Conservation (phyloP, 2,329 filamentous ascomycete genomes). For the Aureobasidium sp. region DNA sequence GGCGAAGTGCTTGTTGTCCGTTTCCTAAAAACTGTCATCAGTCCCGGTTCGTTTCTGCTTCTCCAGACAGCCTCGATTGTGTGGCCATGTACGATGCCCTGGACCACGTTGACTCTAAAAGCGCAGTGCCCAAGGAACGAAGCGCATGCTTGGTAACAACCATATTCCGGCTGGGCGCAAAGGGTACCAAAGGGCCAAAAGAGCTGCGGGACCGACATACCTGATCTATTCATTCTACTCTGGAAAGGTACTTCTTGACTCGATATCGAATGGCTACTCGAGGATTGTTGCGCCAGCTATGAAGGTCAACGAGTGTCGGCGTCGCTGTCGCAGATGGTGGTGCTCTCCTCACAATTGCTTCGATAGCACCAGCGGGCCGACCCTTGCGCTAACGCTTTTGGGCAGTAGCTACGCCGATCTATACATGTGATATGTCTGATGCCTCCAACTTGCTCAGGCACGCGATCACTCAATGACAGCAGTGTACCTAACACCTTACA, state of each 20-base stretch:
- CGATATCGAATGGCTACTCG: background rate
- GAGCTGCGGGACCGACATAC: slow-evolving; percentile 40
- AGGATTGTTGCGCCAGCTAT: background rate
- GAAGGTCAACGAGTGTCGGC: background rate
- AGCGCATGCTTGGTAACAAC: background rate
- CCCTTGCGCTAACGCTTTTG: background rate
- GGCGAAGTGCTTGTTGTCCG: slow-evolving; percentile 57
- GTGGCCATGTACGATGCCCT: background rate
- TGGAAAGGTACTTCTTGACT: background rate
- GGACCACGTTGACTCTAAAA: background rate
- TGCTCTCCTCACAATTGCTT: background rate
- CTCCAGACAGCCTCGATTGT: background rate
- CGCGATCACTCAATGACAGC: background rate
- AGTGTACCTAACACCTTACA: background rate
- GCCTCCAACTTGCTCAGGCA: background rate
- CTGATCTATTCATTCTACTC: slow-evolving; percentile 56
- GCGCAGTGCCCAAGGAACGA: background rate
- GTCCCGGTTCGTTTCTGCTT: background rate
- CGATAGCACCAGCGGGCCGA: background rate
- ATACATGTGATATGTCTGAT: background rate
- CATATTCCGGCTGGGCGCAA: background rate
- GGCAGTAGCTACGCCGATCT: background rate
- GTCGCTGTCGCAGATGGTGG: background rate
- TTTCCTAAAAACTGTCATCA: slow-evolving; percentile 41
- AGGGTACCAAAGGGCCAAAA: slow-evolving; percentile 12